These are phyloP conservation scores for Penicillium soppii DNA, from an alignment of 495 filamentous ascomycete species.

Conservation along the genomic window DNA sequence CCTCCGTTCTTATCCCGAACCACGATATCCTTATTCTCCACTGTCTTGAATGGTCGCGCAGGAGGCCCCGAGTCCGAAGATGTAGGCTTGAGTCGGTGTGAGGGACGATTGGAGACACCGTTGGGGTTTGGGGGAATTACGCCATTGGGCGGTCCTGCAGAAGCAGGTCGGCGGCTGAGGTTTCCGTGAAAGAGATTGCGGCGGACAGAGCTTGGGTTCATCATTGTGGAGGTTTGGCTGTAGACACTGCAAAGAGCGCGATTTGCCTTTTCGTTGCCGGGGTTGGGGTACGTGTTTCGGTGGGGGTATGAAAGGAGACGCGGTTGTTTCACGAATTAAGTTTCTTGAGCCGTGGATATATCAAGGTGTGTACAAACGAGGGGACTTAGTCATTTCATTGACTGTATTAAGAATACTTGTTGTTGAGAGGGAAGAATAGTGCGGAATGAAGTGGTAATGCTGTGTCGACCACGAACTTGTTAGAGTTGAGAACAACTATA, in stretches of 20 bases:
- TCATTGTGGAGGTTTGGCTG: slow-evolving; percentile 10
- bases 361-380: neutral
- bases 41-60: slow-evolving; percentile 30
- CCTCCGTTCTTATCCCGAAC: slow-evolving; percentile 73
- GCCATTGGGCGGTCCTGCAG: slow-evolving; percentile 30
- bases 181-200: slow-evolving; percentile 76
- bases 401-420: slow-evolving; percentile 4
- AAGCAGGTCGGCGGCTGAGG: slow-evolving; percentile 65
- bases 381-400: neutral
- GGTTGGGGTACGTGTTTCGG: neutral
- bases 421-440: neutral
- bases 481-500: too few species aligned
- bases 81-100: slow-evolving; percentile 35
- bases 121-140: slow-evolving; percentile 13
- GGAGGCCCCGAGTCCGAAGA: slow-evolving; percentile 37
- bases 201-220: slow-evolving; percentile 50
- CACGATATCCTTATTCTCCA: slow-evolving; percentile 67
- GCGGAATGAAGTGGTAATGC: slow-evolving; percentile 6
- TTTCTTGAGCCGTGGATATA: too few species aligned
- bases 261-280: neutral
- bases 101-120: slow-evolving; percentile 27
- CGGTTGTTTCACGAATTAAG: neutral
- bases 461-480: too few species aligned
- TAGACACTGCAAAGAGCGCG: neutral
- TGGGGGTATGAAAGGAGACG: neutral